phyloP scores from a whole-genome alignment of 257 asterid species.

The Lycium barbarum region DNA sequence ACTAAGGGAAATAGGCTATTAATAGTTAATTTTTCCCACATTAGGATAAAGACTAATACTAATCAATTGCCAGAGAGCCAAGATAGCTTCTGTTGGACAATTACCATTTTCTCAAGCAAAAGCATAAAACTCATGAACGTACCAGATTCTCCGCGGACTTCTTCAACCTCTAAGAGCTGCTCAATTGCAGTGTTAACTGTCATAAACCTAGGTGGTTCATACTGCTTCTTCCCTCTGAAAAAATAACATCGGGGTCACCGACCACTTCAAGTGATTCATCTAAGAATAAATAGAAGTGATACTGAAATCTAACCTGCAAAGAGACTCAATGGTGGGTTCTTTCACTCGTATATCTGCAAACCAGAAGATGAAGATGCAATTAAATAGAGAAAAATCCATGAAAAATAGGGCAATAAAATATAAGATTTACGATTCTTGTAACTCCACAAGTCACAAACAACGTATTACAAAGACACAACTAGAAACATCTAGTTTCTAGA shows the following conservation, averaged over 20 bases:
- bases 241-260: conserved; percentile 24
- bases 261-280: conserved; percentile 4
- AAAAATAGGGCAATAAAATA: not conserved
- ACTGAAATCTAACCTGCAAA: conserved; percentile 72
- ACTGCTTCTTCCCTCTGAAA: conserved; percentile 80
- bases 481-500: not conserved
- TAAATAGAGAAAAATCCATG: not conserved
- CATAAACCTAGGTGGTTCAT: conserved; percentile 93
- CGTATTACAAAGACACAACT: not conserved
- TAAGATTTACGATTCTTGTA: not conserved
- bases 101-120: conserved; percentile 1
- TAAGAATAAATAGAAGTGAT: not conserved
- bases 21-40: not conserved
- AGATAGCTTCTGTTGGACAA: conserved; percentile 2
- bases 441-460: not conserved
- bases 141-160: conserved; percentile 66
- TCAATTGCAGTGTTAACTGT: conserved; percentile 81
- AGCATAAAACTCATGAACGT: conserved; percentile 14
- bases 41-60: not conserved
- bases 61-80: conserved; percentile 16
- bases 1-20: not conserved
- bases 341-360: conserved; percentile 84
- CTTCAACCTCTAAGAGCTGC: conserved; percentile 90
- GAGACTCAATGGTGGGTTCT: conserved; percentile 85
- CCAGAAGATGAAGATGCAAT: conserved; percentile 8